These are phyloP conservation scores for Stellera chamaejasme DNA, from an alignment of 345 rosid species.

Conservation along the genomic window DNA sequence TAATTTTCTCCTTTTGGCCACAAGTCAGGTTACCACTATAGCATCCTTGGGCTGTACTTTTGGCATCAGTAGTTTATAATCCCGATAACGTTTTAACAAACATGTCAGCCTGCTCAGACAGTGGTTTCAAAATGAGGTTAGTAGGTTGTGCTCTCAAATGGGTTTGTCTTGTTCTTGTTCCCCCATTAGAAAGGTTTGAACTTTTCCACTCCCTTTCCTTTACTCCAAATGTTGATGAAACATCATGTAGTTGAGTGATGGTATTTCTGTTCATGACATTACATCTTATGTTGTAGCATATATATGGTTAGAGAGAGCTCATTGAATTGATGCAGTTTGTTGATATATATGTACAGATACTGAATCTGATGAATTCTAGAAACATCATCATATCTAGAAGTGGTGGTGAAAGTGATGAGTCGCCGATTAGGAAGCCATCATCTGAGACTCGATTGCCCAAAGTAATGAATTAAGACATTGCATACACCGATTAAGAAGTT, in stretches of 20 bases:
- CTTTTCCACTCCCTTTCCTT: constrained; percentile 3
- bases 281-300: not conserved
- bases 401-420: constrained; percentile 19
- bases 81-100: not conserved
- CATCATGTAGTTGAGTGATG: not conserved
- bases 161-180: not conserved
- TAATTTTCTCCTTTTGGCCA: too few relatives aligned
- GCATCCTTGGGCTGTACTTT: constrained; percentile 8
- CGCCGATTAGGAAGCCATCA: constrained; percentile 1
- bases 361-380: constrained; percentile 12
- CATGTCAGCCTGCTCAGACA: not conserved
- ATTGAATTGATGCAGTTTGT: not conserved
- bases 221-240: not conserved
- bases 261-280: not conserved
- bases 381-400: constrained; percentile 25
- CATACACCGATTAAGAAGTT: constrained; percentile 32
- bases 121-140: not conserved
- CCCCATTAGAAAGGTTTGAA: not conserved
- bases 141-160: not conserved
- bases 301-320: too few relatives aligned
- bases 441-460: constrained; percentile 2
- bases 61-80: constrained; percentile 3
- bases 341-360: constrained; percentile 10
- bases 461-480: constrained; percentile 11
- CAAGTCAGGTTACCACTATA: not conserved